Evolutionary conservation across 2,329 filamentous ascomycete species (phyloP).

Genomic region (Colletotrichum sp.): DNA sequence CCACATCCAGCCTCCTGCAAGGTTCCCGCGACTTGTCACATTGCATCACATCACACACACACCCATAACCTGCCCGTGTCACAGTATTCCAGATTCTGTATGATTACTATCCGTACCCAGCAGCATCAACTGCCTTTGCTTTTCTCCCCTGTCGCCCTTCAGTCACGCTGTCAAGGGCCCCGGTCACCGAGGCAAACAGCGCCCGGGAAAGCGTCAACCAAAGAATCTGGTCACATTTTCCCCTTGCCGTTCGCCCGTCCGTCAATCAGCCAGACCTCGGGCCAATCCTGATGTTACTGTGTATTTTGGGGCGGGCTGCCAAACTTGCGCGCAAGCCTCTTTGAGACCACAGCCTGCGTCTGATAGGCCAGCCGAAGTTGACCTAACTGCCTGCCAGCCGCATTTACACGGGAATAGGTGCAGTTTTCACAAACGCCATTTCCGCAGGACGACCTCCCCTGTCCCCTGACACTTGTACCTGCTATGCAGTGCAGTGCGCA

Average conservation of each 20-base stretch:
- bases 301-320: background rate
- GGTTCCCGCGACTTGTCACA: constrained; percentile 16
- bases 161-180: background rate
- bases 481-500: background rate
- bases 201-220: background rate
- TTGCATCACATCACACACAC: background rate
- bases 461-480: background rate
- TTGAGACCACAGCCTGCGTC: background rate
- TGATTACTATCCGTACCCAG: background rate
- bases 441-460: background rate
- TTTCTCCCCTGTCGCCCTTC: background rate
- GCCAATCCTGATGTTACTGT: background rate
- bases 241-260: background rate
- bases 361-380: background rate
- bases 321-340: background rate
- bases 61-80: background rate
- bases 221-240: background rate
- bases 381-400: background rate
- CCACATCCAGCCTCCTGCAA: constrained; percentile 6
- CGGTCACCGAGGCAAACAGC: background rate
- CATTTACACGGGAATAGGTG: background rate
- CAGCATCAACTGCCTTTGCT: background rate
- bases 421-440: background rate
- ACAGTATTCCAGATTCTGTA: background rate
- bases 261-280: background rate